These are phyloP conservation scores for Apiospora phragmitis DNA, from an alignment of 2,329 filamentous ascomycete genomes.

Conservation along the genomic window DNA sequence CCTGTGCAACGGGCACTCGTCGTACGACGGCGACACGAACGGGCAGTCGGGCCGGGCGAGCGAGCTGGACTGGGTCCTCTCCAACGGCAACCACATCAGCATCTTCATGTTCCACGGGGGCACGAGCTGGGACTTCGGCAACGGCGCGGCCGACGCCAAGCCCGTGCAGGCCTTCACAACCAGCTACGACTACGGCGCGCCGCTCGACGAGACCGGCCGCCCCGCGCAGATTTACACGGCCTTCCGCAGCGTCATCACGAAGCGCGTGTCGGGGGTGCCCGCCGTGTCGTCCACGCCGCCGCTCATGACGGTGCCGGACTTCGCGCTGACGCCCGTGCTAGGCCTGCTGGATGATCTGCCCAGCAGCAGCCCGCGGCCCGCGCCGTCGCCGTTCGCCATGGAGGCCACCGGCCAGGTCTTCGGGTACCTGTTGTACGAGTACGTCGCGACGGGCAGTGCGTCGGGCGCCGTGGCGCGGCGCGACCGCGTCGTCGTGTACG, in stretches of 20 bases:
- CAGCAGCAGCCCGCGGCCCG: slow-evolving; percentile 18
- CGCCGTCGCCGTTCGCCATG: slow-evolving; percentile 40
- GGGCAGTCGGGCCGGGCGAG: slow-evolving; percentile 27
- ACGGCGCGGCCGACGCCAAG: slow-evolving; percentile 45
- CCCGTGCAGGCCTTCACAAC: slow-evolving; percentile 41
- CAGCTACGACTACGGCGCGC: slow-evolving; percentile 52
- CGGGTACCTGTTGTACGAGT: slow-evolving; percentile 45
- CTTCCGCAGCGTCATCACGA: slow-evolving; percentile 39
- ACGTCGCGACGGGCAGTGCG: slow-evolving; percentile 26
- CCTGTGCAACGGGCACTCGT: slow-evolving; percentile 36
- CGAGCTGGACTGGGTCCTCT: slow-evolving; percentile 39
- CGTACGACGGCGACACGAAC: slow-evolving; percentile 27
- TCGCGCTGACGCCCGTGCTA: slow-evolving; percentile 37
- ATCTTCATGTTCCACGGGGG: slow-evolving; percentile 56
- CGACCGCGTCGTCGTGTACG: slow-evolving; percentile 47
- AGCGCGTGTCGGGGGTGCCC: slow-evolving; percentile 40
- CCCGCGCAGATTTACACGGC: slow-evolving; percentile 43
- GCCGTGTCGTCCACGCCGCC: slow-evolving; percentile 34
- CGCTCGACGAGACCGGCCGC: slow-evolving; percentile 50
- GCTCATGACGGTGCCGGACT: slow-evolving; percentile 33
- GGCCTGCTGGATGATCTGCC: slow-evolving; percentile 39
- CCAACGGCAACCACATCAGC: slow-evolving; percentile 39
- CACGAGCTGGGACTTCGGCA: slow-evolving; percentile 50
- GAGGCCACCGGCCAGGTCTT: slow-evolving; percentile 45
- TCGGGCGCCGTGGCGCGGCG: slow-evolving; percentile 35